These are phyloP conservation scores for Aspergillus ellipticus DNA, from an alignment of 495 filamentous ascomycete genomes.

Conservation along the genomic window DNA sequence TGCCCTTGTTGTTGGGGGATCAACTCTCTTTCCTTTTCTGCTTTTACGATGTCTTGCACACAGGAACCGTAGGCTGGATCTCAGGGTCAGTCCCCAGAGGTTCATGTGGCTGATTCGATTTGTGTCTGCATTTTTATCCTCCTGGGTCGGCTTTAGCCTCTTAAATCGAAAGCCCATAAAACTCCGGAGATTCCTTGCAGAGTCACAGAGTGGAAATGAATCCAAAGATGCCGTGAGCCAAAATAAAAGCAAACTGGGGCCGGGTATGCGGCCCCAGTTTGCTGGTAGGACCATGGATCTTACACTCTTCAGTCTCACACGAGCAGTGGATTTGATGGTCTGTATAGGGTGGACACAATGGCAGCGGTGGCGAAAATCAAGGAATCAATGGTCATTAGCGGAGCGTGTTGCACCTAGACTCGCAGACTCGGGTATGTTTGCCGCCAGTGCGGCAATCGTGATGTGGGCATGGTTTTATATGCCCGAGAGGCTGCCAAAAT, in stretches of 20 bases:
- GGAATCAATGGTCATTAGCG: conserved; percentile 46
- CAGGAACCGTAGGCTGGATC: conserved; percentile 17
- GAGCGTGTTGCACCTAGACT: conserved; percentile 50
- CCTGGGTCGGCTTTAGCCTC: conserved; percentile 45
- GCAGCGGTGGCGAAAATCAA: conserved; percentile 24
- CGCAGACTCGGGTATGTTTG: conserved; percentile 71
- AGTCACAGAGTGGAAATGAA: conserved; percentile 1
- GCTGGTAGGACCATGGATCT: conserved; percentile 83
- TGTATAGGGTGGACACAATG: conserved; percentile 61
- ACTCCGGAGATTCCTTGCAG: conserved; percentile 13
- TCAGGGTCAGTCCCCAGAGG: conserved; percentile 13
- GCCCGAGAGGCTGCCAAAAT: conserved; percentile 62
- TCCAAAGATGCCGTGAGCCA: conserved; percentile 38
- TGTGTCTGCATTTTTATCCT: conserved; percentile 40
- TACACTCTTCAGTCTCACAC: conserved; percentile 72
- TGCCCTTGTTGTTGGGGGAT: conserved; percentile 70
- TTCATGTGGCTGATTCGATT: conserved; percentile 35
- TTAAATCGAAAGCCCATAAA: conserved; percentile 38
- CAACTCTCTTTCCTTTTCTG: conserved; percentile 59
- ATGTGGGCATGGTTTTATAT: conserved; percentile 91
- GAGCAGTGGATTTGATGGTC: conserved; percentile 70
- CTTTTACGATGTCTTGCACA: conserved; percentile 30
- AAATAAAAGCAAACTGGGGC: conserved; percentile 24
- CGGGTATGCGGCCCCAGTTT: conserved; percentile 29
- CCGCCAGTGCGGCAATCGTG: conserved; percentile 69